Conservation (phyloP, 2,329 filamentous ascomycete genomes). For the Paradendryphiella salina region DNA sequence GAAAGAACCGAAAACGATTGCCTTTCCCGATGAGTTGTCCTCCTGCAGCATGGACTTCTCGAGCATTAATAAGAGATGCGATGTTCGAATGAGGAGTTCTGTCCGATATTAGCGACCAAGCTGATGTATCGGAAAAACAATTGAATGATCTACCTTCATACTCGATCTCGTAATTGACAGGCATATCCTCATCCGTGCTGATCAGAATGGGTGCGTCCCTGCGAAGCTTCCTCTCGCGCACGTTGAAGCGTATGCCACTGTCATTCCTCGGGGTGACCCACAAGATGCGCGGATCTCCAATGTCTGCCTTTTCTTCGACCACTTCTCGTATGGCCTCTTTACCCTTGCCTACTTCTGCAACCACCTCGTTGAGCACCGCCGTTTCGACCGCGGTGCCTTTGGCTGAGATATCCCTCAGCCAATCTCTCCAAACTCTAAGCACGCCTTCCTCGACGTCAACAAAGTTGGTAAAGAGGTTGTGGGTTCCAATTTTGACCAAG, state of each 20-base stretch:
- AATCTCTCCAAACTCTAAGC: slow-evolving; percentile 71
- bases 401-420: slow-evolving; percentile 60
- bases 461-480: slow-evolving; percentile 64
- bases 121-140: not conserved
- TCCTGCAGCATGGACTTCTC: slow-evolving; percentile 68
- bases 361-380: slow-evolving; percentile 22
- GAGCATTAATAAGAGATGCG: slow-evolving; percentile 51
- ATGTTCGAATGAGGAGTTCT: slow-evolving; percentile 42
- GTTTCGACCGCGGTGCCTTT: slow-evolving; percentile 19
- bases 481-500: slow-evolving; percentile 67
- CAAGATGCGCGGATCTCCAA: slow-evolving; percentile 53
- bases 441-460: slow-evolving; percentile 69
- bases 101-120: not conserved
- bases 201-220: slow-evolving; percentile 59
- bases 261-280: slow-evolving; percentile 68
- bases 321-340: slow-evolving; percentile 24
- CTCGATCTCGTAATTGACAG: slow-evolving; percentile 70
- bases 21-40: slow-evolving; percentile 63
- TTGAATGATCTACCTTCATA: slow-evolving; percentile 64
- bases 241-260: slow-evolving; percentile 70
- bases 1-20: slow-evolving; percentile 65
- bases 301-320: slow-evolving; percentile 9
- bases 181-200: slow-evolving; percentile 63
- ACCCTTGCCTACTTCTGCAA: slow-evolving; percentile 29
- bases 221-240: slow-evolving; percentile 57